Percentiles rank a stretch among this genome's conserved stretches.
Conservation (phyloP, 73 alveolate genomes). For the Paramecium sexaurelia region DNA sequence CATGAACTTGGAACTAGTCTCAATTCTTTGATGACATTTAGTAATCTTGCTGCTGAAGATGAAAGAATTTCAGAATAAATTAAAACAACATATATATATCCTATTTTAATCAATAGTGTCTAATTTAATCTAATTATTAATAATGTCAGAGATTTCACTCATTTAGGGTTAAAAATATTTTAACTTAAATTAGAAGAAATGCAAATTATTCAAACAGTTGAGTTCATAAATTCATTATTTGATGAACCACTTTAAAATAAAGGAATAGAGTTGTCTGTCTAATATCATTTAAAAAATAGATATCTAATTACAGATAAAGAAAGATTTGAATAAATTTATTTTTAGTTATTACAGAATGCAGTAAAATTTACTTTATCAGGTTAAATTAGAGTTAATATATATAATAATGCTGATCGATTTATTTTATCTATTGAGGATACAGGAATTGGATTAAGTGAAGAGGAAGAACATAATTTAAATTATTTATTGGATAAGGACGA, state of each 20-base stretch:
- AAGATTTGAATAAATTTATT: neutral
- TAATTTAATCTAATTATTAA: neutral
- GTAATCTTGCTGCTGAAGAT: conserved; percentile 10
- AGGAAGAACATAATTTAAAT: neutral
- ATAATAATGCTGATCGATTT: neutral
- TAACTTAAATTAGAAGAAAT: neutral
- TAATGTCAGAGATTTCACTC: conserved; percentile 2
- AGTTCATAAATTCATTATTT: neutral
- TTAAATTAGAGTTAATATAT: neutral
- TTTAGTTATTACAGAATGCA: conserved; percentile 3
- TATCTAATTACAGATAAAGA: neutral
- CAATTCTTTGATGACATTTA: neutral
- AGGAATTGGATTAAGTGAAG: conserved; percentile 10
- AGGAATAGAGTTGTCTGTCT: neutral
- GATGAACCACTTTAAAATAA: neutral
- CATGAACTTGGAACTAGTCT: conserved; percentile 19
- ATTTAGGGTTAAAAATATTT: neutral
- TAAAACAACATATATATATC: neutral
- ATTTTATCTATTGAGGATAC: neutral
- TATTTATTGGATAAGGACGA: neutral
- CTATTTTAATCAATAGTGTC: neutral
- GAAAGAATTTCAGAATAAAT: neutral
- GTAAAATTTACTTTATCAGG: conserved; percentile 23
- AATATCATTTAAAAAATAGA: neutral
- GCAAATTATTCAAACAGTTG: neutral